Base-by-base conservation (phyloP, 1,139 yeast species). In the Spencermartinsiella ligniputridi region DNA sequence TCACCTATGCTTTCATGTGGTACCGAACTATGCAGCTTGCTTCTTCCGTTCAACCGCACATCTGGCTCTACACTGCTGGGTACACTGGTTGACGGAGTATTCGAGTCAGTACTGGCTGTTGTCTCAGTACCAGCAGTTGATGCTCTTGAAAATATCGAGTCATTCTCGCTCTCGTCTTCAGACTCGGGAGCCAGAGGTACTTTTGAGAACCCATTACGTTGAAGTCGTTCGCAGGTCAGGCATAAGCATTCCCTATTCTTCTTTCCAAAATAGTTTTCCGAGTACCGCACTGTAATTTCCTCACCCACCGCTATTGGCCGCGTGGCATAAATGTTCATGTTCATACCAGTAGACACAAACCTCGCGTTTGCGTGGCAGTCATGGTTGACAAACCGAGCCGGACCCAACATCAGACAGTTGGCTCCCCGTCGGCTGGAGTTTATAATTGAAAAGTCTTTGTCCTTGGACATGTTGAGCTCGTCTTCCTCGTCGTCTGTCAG, bases 351-450 rank as follows among this genome's bases (percentile, higher is more conserved):
- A 3, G 69, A 57, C 3, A 61, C 54, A 48, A 73, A 72, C 33
- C 60, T 57, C 2, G 71, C 66, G 52, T 72, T 73, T 3, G 74
- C 66, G 15, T 61, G 53, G 50, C 78, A 73, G 51, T 72, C 72
- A 52, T 73, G 78, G 50, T 73, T 73, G 15, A 72, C 71, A 53
- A 73, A 73, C 25, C 78, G 57, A 3, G 72, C 68, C 0, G 78
- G 78, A 0, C 78, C 78, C 34, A 73, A 60, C 74, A 73, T 69
- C 20, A 73, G 55, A 44, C 72, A 67, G 30, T 68, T 61, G 12
- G 57, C 56, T 4, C 62, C 62, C 30, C 60, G 52, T 3, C 69
- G 47, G 19, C 68, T 60, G 2, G 72, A 62, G 43, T 67, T 62
- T 35, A 73, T 64, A 29, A 73, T 66, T 34, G 74, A 68, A 52